phyloP scores from a whole-genome alignment of 2,329 filamentous ascomycete species.

The Penicillium sumatraense region DNA sequence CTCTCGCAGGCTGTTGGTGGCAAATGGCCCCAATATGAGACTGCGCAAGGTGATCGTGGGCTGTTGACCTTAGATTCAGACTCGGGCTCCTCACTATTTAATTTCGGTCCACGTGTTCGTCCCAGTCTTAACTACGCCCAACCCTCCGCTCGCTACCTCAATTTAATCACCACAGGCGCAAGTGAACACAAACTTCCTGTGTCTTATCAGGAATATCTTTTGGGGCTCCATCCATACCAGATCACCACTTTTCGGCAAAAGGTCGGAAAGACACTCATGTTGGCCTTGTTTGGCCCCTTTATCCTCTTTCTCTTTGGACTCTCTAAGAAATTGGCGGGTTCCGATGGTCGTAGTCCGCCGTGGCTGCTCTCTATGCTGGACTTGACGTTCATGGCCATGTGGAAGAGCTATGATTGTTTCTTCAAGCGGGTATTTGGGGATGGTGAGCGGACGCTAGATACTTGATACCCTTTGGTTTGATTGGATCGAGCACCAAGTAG shows the following conservation, averaged over 20 bases:
- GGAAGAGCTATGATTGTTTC: conserved; percentile 67
- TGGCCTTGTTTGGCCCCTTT: conserved; percentile 62
- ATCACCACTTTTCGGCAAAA: conserved; percentile 70
- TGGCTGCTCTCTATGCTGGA: conserved; percentile 66
- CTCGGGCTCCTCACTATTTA: conserved; percentile 14
- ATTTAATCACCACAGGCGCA: conserved; percentile 78
- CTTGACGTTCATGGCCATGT: conserved; percentile 61
- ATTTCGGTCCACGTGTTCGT: conserved; percentile 55
- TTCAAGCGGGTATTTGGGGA: conserved; percentile 78
- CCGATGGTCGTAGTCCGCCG: conserved; percentile 68
- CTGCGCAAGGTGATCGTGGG: not conserved
- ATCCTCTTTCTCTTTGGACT: conserved; percentile 59
- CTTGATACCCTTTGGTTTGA: conserved; percentile 15
- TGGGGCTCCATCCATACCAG: conserved; percentile 70
- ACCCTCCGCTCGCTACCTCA: conserved; percentile 80
- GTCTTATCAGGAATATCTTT: conserved; percentile 77
- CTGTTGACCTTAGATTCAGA: not conserved
- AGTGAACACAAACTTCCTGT: conserved; percentile 77
- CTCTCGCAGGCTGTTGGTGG: conserved; percentile 63
- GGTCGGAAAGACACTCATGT: conserved; percentile 68
- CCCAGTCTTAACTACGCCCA: conserved; percentile 76
- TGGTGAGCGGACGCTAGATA: conserved; percentile 69
- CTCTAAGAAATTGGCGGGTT: conserved; percentile 57
- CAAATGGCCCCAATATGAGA: conserved; percentile 21
- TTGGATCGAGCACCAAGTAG: too few relatives aligned